Percentiles rank a stretch among this genome's conserved stretches.
Evolutionary conservation across 2,329 filamentous ascomycete species (phyloP).

Genomic region (Paramyrothecium roridum): DNA sequence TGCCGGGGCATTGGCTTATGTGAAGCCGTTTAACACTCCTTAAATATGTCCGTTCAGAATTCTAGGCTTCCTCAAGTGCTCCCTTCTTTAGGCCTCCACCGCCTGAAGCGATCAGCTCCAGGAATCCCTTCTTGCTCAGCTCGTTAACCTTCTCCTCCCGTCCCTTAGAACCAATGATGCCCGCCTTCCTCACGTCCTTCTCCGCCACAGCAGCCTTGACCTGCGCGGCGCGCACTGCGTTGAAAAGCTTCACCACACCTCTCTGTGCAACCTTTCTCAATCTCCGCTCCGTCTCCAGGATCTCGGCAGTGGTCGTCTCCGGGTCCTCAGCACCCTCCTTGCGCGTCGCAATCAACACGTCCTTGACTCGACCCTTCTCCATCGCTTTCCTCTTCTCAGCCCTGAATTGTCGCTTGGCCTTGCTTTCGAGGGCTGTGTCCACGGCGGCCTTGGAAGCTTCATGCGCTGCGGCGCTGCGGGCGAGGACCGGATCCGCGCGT

Average conservation of each 20-base stretch:
- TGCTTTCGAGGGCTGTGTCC: conserved; percentile 76
- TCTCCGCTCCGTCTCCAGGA: conserved; percentile 70
- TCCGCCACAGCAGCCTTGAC: conserved; percentile 81
- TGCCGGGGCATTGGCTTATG: not conserved
- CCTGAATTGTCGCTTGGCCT: conserved; percentile 74
- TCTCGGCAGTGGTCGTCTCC: conserved; percentile 47
- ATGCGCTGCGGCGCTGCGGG: conserved; percentile 73
- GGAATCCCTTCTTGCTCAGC: conserved; percentile 95
- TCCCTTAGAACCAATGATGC: conserved; percentile 74
- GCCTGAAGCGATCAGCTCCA: conserved; percentile 78
- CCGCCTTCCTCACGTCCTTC: conserved; percentile 64
- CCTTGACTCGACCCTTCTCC: conserved; percentile 84
- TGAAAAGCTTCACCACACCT: conserved; percentile 95
- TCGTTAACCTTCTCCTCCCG: conserved; percentile 88
- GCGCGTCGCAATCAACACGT: conserved; percentile 69
- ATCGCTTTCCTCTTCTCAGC: conserved; percentile 75
- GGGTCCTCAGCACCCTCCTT: conserved; percentile 42
- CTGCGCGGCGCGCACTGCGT: conserved; percentile 89
- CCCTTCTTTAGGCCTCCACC: conserved; percentile 59
- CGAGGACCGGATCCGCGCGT: conserved; percentile 85
- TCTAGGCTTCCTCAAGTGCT: conserved; percentile 53
- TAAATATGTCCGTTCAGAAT: conserved; percentile 1
- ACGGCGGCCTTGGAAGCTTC: conserved; percentile 69
- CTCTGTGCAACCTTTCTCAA: conserved; percentile 86
- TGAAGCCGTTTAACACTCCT: conserved; percentile 2